Base-by-base conservation (phyloP, 2,329 filamentous ascomycete genomes). In the Ascochyta rabiei region DNA sequence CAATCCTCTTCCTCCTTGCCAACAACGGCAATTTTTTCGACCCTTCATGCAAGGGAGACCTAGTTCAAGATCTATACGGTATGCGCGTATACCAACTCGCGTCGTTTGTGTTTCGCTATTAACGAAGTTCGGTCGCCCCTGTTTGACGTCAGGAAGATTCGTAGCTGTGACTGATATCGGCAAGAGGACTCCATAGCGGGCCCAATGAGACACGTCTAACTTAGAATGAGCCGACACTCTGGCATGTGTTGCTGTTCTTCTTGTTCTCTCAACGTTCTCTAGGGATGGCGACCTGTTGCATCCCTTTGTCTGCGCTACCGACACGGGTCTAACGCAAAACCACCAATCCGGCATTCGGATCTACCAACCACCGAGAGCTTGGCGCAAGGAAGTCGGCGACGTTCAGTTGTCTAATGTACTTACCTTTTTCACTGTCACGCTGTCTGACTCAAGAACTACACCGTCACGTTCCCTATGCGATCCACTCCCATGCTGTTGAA, bases 311-410 rank as follows among this genome's bases (percentile, higher is more conserved):
- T 54, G 34, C 40, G 45, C 31, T 19, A 34, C 40, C 26, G 9
- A n/a, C n/a, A n/a, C n/a, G n/a, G n/a, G 15, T 21, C 44, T 44
- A 44, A 34, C 51, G 12, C 51, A 19, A 16, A 48, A 44, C 34
- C 40, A 30, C 7, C 15, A 2, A 6, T 18, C 9, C 23, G 33
- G 26, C 26, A 34, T 23, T 8, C 45, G 45, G 51, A 49, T 21
- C 10, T 31, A 33, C 35, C 34, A 19, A 24, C 24, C 40, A 54
- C 51, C 51, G 51, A 54, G n/a, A 4, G 15, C 24, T 26, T 48
- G 44, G 51, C 45, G 51, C 45, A 23, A 10, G 12, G 34, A 26
- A 34, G 51, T 54, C 51, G 51, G 51, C 51, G 51, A 54, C 26
- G 31, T 44, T 44, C 18, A 34, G 19, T 21, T 24, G 4, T 19